Evolutionary conservation across 1,139 yeast genomes (phyloP), one percentile per base, ranked within the genome.

Genomic region (Zygosaccharomyces sapae): DNA sequence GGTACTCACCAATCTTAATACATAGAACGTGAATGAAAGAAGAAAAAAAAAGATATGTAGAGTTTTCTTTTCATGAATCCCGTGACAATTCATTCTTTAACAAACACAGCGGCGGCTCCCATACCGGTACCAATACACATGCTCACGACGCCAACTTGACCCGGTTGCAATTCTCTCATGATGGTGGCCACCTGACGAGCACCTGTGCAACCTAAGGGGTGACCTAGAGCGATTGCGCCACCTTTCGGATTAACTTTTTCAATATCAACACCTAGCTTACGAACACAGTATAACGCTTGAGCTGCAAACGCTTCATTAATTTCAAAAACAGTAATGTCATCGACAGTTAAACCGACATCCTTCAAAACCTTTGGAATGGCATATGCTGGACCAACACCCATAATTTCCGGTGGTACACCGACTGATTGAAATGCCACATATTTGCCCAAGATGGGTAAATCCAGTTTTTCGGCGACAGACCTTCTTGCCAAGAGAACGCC

Each of bases 71-170:
- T 22, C 25, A 22, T 22, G 8, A 22, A 22, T 22, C 8, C 25
- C 3, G 8, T 6, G 8, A 22, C 10, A 4, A 5, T n/a, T 57
- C 69, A 83, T 71, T 87, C 97, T 64, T 75, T 83, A 46, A 88
- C 76, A 61, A 89, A 76, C 46, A 89, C 73, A 25, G 94, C 85
- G 47, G 97, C 97, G 45, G 97, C 97, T 60, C 97, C 97, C 95
- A 89, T 90, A 63, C 97, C 97, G 38, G 96, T 88, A 65, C 97
- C 97, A 58, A 90, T 83, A 74, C 97, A 90, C 97, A 90, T 90
- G 55, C 95, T 85, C 25, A 95, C 86, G 51, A 90, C 82, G 59
- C 97, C 97, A 55, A 88, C 72, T 72, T 88, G 82, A 62, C 94
- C 95, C 41, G 77, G 71, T 68, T 83, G 73, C 63, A 90, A 76